These are phyloP conservation scores for Trichoderma parareesei DNA, from an alignment of 495 filamentous ascomycete species.

Conservation along the genomic window DNA sequence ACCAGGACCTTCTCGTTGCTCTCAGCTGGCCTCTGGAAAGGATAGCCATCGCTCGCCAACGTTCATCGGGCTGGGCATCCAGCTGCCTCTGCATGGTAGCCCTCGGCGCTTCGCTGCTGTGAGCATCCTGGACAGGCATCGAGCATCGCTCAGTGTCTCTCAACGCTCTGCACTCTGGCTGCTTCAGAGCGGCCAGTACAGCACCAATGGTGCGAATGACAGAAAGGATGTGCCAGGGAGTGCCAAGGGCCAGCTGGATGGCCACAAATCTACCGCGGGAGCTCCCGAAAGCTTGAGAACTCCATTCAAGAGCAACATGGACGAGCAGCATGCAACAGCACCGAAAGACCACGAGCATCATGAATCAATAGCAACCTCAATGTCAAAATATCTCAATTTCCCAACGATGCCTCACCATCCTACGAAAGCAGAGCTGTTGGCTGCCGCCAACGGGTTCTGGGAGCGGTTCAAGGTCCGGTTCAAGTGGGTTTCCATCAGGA, in stretches of 20 bases:
- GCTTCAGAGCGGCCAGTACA: not conserved
- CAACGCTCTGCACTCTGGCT: not conserved
- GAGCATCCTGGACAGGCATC: not conserved
- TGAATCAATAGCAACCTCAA: constrained; percentile 29
- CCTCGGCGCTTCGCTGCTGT: not conserved
- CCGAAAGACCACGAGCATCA: constrained; percentile 11
- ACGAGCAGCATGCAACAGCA: constrained; percentile 13
- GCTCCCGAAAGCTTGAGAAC: constrained; percentile 16
- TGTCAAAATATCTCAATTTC: constrained; percentile 50
- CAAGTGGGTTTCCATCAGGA: constrained; percentile 96
- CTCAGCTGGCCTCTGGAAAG: not conserved
- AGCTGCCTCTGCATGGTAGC: not conserved
- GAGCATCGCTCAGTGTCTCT: not conserved
- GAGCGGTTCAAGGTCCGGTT: constrained; percentile 85
- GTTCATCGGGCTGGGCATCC: not conserved
- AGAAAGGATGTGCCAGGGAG: not conserved
- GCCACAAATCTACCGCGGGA: not conserved
- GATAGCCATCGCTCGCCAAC: not conserved
- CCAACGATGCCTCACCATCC: constrained; percentile 72
- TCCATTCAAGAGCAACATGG: constrained; percentile 12
- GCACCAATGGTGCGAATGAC: not conserved
- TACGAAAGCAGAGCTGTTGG: constrained; percentile 86
- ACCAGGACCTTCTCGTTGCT: not conserved
- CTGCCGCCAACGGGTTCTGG: constrained; percentile 87
- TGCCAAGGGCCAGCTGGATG: not conserved